Base-by-base conservation (phyloP, 2,329 filamentous ascomycete species). In the Stemphylium lycopersici region DNA sequence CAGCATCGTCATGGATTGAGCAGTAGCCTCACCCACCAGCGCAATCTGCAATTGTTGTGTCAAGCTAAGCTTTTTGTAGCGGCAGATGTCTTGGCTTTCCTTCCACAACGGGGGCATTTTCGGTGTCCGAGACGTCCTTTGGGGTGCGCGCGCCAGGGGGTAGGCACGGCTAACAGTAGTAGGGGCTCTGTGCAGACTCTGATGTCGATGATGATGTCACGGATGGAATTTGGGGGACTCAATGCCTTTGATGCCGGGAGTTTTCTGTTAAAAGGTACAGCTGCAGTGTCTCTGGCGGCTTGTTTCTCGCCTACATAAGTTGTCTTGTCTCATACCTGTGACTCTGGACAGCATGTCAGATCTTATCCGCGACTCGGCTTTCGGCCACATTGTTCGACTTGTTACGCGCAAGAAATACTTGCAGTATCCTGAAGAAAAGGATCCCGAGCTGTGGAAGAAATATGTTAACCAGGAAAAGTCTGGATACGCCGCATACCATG, bases 401-500 rank as follows among this genome's bases (percentile, higher is more conserved):
- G 59, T 78, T 1, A 75, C 76, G 1, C 57, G 66, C 11, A 62
- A 69, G 6, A 78, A 68, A 46, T 59, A 69, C 6, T 70, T 82
- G 20, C 70, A 69, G 29, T 82, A 80, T 52, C 67, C 75, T 3
- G 80, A 83, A 59, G 81, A 84, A 56, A 69, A 63, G 42, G 77
- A 85, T 57, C 73, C 77, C 0, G 72, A 74, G 3, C 58, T 83
- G 52, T 84, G 79, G 76, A 78, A 78, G 51, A 72, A 74, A 58
- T 84, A 79, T 53, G 67, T 83, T 51, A 76, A 81, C 55, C 69
- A 75, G 39, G 78, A 82, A 53, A 83, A 82, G 58, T 82, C 81
- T 2, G 76, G 69, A 10, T 74, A 80, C 48, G 74, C 81, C 50
- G 80, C 80, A 1, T 74, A 79, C 31, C 76, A 81, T 58, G 80